These are phyloP conservation scores for Aureobasidium lini DNA, from an alignment of 2,329 filamentous ascomycete species.

Conservation along the genomic window DNA sequence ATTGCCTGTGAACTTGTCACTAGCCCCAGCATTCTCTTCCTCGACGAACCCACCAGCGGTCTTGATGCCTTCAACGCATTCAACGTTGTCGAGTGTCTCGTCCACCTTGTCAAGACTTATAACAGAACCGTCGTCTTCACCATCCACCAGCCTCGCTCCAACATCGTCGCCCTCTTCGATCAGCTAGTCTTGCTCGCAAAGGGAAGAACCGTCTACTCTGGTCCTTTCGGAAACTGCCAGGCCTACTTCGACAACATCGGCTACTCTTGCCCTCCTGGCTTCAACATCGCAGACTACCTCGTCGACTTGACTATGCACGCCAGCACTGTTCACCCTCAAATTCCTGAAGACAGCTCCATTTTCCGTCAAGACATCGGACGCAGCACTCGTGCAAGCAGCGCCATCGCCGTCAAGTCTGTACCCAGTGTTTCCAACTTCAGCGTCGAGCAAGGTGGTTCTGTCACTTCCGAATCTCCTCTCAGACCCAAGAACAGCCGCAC, in stretches of 20 bases:
- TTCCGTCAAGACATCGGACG: conserved; percentile 53
- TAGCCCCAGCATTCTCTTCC: conserved; percentile 90
- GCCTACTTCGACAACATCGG: conserved; percentile 87
- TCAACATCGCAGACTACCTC: conserved; percentile 97
- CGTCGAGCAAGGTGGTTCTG: conserved; percentile 48
- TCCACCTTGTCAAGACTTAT: conserved; percentile 90
- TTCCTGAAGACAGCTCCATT: conserved; percentile 45
- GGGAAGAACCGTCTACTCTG: conserved; percentile 87
- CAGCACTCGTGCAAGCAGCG: conserved; percentile 75
- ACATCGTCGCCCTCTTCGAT: conserved; percentile 96
- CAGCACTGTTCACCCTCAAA: conserved; percentile 48
- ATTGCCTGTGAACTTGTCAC: conserved; percentile 98
- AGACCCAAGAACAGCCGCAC: conserved; percentile 64
- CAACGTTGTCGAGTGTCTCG: conserved; percentile 93
- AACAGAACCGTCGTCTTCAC: conserved; percentile 97
- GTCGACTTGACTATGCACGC: conserved; percentile 98
- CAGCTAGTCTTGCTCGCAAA: conserved; percentile 84
- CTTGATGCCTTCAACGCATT: conserved; percentile 96
- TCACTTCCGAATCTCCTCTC: conserved; percentile 47
- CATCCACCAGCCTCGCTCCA: conserved; percentile 94
- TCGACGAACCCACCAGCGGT: conserved; percentile 95
- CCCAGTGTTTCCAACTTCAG: conserved; percentile 74
- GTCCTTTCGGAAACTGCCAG: conserved; percentile 81
- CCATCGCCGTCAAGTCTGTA: conserved; percentile 81
- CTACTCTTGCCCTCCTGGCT: conserved; percentile 88